Percentiles rank a stretch among this genome's conserved stretches.
phyloP scores from a whole-genome alignment of 75 land plant genomes.

The Adiantum capillusveneris region DNA sequence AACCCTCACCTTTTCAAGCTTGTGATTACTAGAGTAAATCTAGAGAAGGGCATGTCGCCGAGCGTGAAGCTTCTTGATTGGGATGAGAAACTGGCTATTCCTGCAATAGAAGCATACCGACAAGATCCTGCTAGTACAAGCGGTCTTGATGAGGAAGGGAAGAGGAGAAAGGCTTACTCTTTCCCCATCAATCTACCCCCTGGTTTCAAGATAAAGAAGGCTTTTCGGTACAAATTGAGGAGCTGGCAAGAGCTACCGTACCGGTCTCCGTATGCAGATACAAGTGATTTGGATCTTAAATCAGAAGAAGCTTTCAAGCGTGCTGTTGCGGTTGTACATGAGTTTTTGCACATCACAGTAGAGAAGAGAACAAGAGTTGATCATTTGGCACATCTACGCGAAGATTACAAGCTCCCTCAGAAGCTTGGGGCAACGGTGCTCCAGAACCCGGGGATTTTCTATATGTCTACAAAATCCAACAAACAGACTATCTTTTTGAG shows the following conservation, averaged over 20 bases:
- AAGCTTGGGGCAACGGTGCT: constrained; percentile 58
- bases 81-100: constrained; percentile 25
- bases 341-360: constrained; percentile 52
- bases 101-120: constrained; percentile 43
- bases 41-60: constrained; percentile 27
- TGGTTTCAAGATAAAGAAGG: constrained; percentile 58
- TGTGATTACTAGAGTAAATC: constrained; percentile 20
- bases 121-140: constrained; percentile 49
- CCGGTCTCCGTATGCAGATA: constrained; percentile 75
- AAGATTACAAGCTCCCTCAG: constrained; percentile 53
- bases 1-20: constrained; percentile 51
- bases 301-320: constrained; percentile 56
- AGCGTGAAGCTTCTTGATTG: constrained; percentile 38
- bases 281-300: constrained; percentile 47
- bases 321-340: constrained; percentile 64
- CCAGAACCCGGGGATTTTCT: constrained; percentile 74
- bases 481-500: constrained; percentile 66
- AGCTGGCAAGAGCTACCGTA: constrained; percentile 72
- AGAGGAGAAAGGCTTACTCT: constrained; percentile 34
- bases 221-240: constrained; percentile 41
- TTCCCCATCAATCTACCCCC: constrained; percentile 60
- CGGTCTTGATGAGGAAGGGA: constrained; percentile 37
- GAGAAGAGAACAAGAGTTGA: constrained; percentile 64
- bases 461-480: constrained; percentile 65
- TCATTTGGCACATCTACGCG: constrained; percentile 58